Conservation (phyloP, 345 rosid genomes). For the Lepidium africanum region DNA sequence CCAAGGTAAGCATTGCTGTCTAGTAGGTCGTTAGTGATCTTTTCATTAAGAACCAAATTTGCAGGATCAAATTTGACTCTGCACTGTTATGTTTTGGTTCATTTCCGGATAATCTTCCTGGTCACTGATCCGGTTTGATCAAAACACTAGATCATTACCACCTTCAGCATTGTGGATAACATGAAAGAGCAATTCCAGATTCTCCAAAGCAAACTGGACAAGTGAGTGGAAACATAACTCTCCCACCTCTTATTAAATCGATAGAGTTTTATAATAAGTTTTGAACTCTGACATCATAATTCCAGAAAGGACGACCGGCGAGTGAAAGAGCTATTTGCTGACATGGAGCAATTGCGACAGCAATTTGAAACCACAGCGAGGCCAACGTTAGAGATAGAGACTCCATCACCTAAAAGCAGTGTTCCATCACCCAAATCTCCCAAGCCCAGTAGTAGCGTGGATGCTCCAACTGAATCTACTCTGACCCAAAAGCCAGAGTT, state of each 20-base stretch:
- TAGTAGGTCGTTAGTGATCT: neutral
- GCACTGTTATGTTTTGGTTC: neutral
- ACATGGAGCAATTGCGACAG: conserved; percentile 61
- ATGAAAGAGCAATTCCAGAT: conserved; percentile 76
- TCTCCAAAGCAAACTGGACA: conserved; percentile 40
- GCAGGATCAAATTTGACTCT: neutral
- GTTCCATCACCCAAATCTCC: conserved; percentile 28
- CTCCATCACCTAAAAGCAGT: conserved; percentile 35
- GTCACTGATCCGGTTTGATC: neutral
- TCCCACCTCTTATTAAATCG: neutral
- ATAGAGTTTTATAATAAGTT: neutral
- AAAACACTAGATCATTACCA: conserved; percentile 62
- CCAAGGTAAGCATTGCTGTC: conserved; percentile 47
- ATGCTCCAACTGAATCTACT: conserved; percentile 25
- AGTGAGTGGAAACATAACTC: conserved; percentile 33
- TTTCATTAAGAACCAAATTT: neutral
- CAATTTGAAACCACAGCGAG: conserved; percentile 82
- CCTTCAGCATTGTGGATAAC: conserved; percentile 88
- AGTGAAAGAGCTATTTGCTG: conserved; percentile 67
- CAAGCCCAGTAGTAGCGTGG: conserved; percentile 20
- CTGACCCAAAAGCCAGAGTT: conserved; percentile 25
- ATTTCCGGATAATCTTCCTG: neutral
- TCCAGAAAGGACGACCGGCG: conserved; percentile 62
- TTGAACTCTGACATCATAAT: conserved; percentile 1
- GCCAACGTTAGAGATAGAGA: conserved; percentile 74